Base-by-base conservation (phyloP, 1,284 basidiomycete genomes). In the Trichosporon sp. region DNA sequence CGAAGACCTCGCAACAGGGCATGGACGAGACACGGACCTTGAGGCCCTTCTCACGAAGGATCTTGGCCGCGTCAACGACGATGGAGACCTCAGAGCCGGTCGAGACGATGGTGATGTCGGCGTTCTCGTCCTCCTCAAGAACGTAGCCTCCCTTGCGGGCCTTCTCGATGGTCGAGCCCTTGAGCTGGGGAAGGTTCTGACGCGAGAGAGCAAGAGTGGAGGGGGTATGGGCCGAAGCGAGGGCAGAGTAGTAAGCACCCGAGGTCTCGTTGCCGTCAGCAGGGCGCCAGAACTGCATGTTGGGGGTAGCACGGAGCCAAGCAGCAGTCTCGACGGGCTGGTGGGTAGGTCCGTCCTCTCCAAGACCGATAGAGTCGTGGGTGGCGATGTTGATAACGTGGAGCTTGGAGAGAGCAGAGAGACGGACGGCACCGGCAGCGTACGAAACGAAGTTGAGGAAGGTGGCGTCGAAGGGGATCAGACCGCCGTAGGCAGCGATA, bases 371-470 rank as follows among this genome's bases (percentile, higher is more conserved):
- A 57, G 89, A 91, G 78, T 93, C 91, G 81, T 93, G 91, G 59
- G 91, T 92, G 44, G 89, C 90, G 86, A 78, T 59, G 63, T 73
- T 73, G 65, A 79, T 70, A 87, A 95, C 91, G 71, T 90, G 92
- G 80, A 92, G 89, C 73, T 87, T 85, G 75, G 89, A 93, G 64
- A 97, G 86, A 57, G 95, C 92, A 65, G 92, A 90, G 64, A 97
- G 83, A 73, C 95, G 87, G 70, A 97, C 89, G 61, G 94, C 93
- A 79, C 94, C 95, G 70, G 80, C 90, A 67, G 90, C 92, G 78
- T 95, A 96, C 7, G 91, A 93, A 59, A 95, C 91, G 78, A 96
- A 96, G 87, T 95, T 95, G 87, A 92, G 81, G 88, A 93, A 95
- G 61, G 92, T 95, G 69, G 88, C 91, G 70, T 88, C 86, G 82